Percentiles rank a stretch among this genome's conserved stretches.
Evolutionary conservation across 176 grass and related monocot genomes (phyloP).

Genomic region (Tuctoria greenei): DNA sequence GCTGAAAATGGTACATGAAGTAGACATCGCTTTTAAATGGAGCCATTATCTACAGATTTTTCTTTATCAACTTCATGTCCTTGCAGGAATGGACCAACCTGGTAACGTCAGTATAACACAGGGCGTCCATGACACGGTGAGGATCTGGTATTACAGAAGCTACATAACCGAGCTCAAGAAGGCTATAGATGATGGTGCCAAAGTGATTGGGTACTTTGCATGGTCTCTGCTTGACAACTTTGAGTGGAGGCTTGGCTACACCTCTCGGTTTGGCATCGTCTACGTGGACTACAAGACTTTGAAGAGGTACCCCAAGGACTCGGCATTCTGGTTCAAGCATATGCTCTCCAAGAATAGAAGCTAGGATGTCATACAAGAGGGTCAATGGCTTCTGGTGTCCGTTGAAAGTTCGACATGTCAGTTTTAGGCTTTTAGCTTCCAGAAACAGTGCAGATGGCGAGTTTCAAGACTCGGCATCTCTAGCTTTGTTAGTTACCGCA

Average conservation of each 20-base stretch:
- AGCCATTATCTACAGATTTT: background rate
- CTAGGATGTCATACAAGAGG: constrained; percentile 4
- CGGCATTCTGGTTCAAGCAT: constrained; percentile 82
- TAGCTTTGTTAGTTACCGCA: constrained; percentile 5
- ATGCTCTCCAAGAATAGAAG: constrained; percentile 53
- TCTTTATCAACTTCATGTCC: background rate
- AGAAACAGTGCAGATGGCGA: constrained; percentile 11
- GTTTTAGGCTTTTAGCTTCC: constrained; percentile 26
- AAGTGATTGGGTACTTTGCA: constrained; percentile 81
- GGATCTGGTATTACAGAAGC: constrained; percentile 66
- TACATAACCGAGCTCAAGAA: constrained; percentile 88
- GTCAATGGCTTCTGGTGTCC: background rate
- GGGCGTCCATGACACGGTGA: constrained; percentile 67
- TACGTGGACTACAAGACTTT: constrained; percentile 80
- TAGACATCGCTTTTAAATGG: background rate
- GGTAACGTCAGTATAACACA: constrained; percentile 65
- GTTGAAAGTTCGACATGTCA: background rate
- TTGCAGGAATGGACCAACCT: constrained; percentile 87
- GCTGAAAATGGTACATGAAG: constrained; percentile 71
- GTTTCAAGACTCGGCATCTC: background rate
- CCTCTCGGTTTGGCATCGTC: constrained; percentile 76
- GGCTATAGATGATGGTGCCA: constrained; percentile 68
- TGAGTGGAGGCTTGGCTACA: constrained; percentile 87
- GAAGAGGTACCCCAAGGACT: constrained; percentile 81
- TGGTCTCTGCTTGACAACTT: constrained; percentile 99